Evolutionary conservation across 768 basidiomycete genomes (phyloP).

Genomic region (Trichaptum fuscoviolaceum): DNA sequence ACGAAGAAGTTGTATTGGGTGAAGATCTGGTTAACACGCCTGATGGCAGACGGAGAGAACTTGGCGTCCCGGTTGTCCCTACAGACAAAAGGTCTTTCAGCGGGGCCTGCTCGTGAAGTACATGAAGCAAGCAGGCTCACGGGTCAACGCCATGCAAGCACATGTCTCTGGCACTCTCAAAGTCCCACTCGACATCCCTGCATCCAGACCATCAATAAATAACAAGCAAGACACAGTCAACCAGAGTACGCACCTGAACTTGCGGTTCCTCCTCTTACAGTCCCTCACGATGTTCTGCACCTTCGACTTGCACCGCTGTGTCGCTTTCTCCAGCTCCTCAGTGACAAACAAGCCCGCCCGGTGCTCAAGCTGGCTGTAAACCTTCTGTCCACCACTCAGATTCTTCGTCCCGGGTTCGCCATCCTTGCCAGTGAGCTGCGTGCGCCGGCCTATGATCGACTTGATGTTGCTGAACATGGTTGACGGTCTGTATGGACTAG

Average conservation of each 20-base stretch:
- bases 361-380: slow-evolving; percentile 1
- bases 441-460: not conserved
- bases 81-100: not conserved
- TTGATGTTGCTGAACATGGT: not conserved
- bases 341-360: slow-evolving; percentile 39
- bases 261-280: slow-evolving; percentile 43
- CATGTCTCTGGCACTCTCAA: slow-evolving; percentile 34
- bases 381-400: not conserved
- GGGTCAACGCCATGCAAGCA: slow-evolving; percentile 37
- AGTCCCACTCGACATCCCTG: slow-evolving; percentile 54
- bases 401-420: not conserved
- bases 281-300: slow-evolving; percentile 41
- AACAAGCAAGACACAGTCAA: slow-evolving; percentile 2
- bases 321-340: slow-evolving; percentile 39
- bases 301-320: slow-evolving; percentile 38
- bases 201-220: not conserved
- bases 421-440: not conserved
- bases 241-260: slow-evolving; percentile 37
- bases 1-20: slow-evolving; percentile 45
- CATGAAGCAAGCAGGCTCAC: slow-evolving; percentile 5
- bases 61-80: slow-evolving; percentile 7
- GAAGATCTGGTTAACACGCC: slow-evolving; percentile 47
- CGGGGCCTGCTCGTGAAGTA: not conserved
- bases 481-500: not conserved
- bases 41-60: slow-evolving; percentile 34